Base-by-base conservation (phyloP, 2,329 filamentous ascomycete species). In the Chrysosporium keratinophilum region DNA sequence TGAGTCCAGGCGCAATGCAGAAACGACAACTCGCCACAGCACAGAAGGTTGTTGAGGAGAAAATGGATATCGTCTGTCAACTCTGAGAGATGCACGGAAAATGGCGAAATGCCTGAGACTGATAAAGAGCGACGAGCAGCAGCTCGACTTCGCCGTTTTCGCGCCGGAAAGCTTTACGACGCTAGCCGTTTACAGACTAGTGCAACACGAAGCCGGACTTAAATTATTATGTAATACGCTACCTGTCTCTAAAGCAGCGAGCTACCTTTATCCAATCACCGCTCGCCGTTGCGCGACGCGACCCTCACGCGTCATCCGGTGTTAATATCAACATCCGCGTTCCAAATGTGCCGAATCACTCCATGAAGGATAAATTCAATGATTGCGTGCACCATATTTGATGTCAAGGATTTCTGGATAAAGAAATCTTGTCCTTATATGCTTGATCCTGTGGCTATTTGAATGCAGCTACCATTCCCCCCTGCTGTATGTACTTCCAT, bases 171-270 rank as follows among this genome's bases (percentile, higher is more conserved):
- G 54, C 54, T 52, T 28, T 17, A 47, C 2, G 3, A 19, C 14
- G 39, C 54, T 56, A 56, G 19, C 44, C 33, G 14, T 19, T 50
- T 56, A 5, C 1, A 20, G n/a, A 33, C 39, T 48, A 50, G 43
- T n/a, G 4, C n/a, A 23, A 12, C 20, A 15, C 41, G 3, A 19
- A 14, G 17, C 23, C 19, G 7, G 17, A 3, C 9, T 1, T 40
- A n/a, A 2, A n/a, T 9, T 17, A 31, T 50, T 50, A 50, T 43
- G 39, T 50, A 17, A 50, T 42, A 2, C 1, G 9, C 5, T 33
- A 1, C n/a, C 12, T 12, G 12, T 14, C 37, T 35, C 20, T 34
- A 50, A 42, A 43, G 28, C 39, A n/a, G 48, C 48, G 5, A 17
- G 4, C 4, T 6, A 15, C 9, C 5, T 15, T 12, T n/a, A 23